Evolutionary conservation across 768 basidiomycete genomes (phyloP).

Genomic region (Lactifluus volemus): DNA sequence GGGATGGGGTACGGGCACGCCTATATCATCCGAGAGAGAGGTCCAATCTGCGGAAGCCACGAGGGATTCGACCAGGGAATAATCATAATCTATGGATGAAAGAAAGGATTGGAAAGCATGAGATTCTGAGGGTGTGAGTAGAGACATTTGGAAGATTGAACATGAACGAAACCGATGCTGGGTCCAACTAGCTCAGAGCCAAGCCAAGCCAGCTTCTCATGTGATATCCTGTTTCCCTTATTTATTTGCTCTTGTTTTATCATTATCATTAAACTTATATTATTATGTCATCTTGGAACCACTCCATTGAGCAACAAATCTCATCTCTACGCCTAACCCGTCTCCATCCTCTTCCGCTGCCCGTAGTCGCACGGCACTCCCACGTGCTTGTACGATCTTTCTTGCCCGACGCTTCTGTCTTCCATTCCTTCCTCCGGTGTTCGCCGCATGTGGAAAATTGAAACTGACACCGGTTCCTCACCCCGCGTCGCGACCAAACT

Average conservation of each 20-base stretch:
- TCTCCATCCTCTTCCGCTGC: background rate
- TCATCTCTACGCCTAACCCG: background rate
- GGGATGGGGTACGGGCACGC: constrained; percentile 33
- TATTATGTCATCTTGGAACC: background rate
- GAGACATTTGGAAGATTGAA: constrained; percentile 13
- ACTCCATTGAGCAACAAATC: background rate
- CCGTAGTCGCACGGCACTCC: constrained; percentile 2
- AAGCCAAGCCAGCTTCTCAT: background rate
- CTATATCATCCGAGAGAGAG: constrained; percentile 33
- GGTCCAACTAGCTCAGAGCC: too few relatives aligned
- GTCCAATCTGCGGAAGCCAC: constrained; percentile 20
- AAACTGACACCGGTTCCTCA: background rate
- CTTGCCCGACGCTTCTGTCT: constrained; percentile 1
- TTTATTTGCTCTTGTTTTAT: constrained; percentile 8
- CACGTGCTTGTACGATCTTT: constrained; percentile 4
- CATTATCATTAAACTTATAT: too few relatives aligned
- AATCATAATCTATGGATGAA: constrained; percentile 20
- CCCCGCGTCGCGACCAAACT: background rate
- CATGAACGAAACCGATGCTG: constrained; percentile 10
- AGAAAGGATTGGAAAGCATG: constrained; percentile 21
- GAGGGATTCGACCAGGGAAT: constrained; percentile 18
- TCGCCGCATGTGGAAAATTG: background rate
- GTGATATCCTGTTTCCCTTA: constrained; percentile 11
- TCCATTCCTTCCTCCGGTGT: background rate
- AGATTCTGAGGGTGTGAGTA: constrained; percentile 20